phyloP scores from a whole-genome alignment of 2,329 filamentous ascomycete species.

The Epichloe gansuensis region DNA sequence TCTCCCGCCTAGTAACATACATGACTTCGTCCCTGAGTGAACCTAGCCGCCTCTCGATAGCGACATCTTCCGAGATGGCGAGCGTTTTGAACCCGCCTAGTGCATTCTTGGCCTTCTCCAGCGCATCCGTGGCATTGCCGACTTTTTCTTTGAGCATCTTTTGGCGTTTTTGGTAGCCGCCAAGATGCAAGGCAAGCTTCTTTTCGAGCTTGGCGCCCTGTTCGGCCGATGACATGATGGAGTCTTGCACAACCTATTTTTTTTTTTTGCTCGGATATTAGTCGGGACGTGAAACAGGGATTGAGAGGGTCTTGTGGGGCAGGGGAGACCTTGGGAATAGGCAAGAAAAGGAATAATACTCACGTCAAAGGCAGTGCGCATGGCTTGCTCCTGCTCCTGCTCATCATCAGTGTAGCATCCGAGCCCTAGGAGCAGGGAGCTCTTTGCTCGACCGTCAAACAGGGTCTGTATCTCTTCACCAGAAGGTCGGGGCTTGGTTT shows the following conservation, averaged over 20 bases:
- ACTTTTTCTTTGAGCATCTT: constrained; percentile 74
- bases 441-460: constrained; percentile 41
- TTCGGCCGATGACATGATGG: constrained; percentile 62
- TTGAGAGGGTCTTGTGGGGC: no score
- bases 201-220: constrained; percentile 83
- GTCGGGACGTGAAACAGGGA: not conserved
- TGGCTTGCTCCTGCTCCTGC: constrained; percentile 49
- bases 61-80: constrained; percentile 68
- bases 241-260: constrained; percentile 53
- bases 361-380: constrained; percentile 65
- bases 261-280: not conserved
- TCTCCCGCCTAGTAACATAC: constrained; percentile 68
- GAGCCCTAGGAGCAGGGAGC: constrained; percentile 60
- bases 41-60: constrained; percentile 59
- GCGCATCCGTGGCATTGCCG: constrained; percentile 56
- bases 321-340: not conserved
- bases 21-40: constrained; percentile 70
- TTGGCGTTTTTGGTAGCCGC: constrained; percentile 80
- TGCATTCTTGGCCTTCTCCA: constrained; percentile 61
- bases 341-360: constrained; percentile 18
- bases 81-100: constrained; percentile 64
- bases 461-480: constrained; percentile 39
- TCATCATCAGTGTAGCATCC: constrained; percentile 70
- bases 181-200: constrained; percentile 76
- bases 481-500: constrained; percentile 42